A percentile compares a stretch with the other conserved stretches of the same genome.
phyloP scores from a whole-genome alignment of 345 rosid species.

The Moricandia arvensis region DNA sequence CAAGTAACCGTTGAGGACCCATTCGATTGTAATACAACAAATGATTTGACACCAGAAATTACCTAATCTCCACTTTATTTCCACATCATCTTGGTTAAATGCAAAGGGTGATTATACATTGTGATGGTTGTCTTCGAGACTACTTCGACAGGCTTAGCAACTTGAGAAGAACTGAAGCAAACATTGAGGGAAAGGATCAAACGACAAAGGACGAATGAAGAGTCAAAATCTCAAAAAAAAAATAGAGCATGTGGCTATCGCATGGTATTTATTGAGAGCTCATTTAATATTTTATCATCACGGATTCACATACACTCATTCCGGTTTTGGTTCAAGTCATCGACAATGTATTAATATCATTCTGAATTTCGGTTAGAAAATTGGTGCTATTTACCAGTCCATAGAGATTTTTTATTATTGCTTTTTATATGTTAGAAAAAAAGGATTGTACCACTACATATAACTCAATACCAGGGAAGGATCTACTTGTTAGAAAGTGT shows the following conservation, averaged over 20 bases:
- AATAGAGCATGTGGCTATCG: neutral
- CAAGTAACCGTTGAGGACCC: conserved; percentile 26
- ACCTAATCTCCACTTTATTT: conserved; percentile 9
- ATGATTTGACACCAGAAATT: conserved; percentile 4
- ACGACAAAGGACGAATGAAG: too few species aligned
- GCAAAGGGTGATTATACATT: conserved; percentile 5
- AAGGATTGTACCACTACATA: too few species aligned
- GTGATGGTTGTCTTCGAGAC: neutral
- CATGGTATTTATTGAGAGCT: conserved; percentile 6
- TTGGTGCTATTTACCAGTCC: neutral
- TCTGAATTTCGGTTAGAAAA: neutral
- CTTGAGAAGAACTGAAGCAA: conserved; percentile 15
- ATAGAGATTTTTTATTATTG: neutral
- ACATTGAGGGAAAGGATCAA: conserved; percentile 10
- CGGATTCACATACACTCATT: neutral
- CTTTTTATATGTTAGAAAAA: neutral
- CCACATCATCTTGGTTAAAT: neutral
- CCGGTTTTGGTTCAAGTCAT: neutral
- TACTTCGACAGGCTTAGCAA: conserved; percentile 1
- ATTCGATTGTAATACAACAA: conserved; percentile 21
- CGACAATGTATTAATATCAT: neutral
- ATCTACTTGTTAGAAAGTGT: too few species aligned
- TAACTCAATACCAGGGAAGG: too few species aligned
- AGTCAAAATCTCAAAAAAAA: conserved; percentile 3
- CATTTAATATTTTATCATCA: neutral